Base-by-base conservation (phyloP, 805 yeast species). In the Nakazawaea pomicola region DNA sequence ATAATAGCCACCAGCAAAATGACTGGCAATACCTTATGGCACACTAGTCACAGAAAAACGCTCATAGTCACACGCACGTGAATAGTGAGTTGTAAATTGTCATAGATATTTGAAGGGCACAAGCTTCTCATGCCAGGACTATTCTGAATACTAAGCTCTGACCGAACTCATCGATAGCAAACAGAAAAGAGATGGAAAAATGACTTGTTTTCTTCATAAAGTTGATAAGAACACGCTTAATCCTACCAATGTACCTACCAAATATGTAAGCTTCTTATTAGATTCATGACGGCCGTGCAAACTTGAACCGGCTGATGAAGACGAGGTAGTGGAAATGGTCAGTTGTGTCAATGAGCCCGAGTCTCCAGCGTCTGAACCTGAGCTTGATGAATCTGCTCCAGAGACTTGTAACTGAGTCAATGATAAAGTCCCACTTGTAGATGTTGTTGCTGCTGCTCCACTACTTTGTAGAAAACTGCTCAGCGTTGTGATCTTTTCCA, bases 181-280 rank as follows among this genome's bases (percentile, higher is more conserved):
- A n/a, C n/a, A n/a, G n/a, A n/a, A n/a, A n/a, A n/a, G n/a, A n/a
- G n/a, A n/a, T n/a, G n/a, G n/a, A n/a, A n/a, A n/a, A n/a, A n/a
- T n/a, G n/a, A n/a, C n/a, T n/a, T n/a, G n/a, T 23, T 23, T 23
- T 10, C 10, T 10, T 38, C 16, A 38, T 11, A 38, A 30, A 9
- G 25, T 27, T 5, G 30, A 24, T 14, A 38, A 38, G 2, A 38
- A 11, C 18, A 32, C 16, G 19, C 41, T 38, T 20, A 38, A 32
- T 11, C 41, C 41, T 9, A 38, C 25, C 28, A 34, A 32, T 6
- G 19, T 18, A 6, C 32, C 32, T 5, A 38, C 25, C 33, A 38
- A 32, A 6, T 7, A 17, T 2, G 12, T 8, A 8, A 27, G 6
- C 14, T 24, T 32, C 21, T 32, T 25, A 19, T 20, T 25, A 14